Percentiles rank a stretch among this genome's conserved stretches.
phyloP scores from a whole-genome alignment of 306 rosid species.

The Leucaena leucocephala region DNA sequence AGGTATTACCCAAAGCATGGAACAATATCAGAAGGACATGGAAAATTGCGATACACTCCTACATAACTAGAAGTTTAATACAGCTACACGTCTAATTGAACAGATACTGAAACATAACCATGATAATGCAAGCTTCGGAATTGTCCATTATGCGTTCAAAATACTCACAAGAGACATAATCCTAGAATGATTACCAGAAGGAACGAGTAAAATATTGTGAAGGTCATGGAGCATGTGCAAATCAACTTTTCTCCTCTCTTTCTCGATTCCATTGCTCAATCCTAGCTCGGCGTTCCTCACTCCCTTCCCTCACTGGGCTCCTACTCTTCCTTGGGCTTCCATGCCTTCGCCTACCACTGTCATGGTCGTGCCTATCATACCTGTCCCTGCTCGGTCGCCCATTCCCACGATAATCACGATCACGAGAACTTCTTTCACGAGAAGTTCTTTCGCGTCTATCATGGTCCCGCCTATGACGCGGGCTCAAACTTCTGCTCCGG shows the following conservation, averaged over 20 bases:
- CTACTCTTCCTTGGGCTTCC: conserved; percentile 47
- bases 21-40: neutral
- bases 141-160: conserved; percentile 3
- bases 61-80: neutral
- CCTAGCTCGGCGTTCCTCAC: conserved; percentile 77
- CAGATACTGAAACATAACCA: conserved; percentile 8
- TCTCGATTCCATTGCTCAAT: conserved; percentile 81
- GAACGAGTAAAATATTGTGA: neutral
- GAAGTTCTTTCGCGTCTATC: conserved; percentile 40
- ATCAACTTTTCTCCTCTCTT: conserved; percentile 55
- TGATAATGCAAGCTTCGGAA: neutral
- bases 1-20: neutral
- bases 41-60: neutral
- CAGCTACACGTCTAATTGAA: conserved; percentile 3
- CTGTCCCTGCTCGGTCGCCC: conserved; percentile 38
- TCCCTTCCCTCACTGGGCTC: conserved; percentile 65
- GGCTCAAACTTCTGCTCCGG: conserved; percentile 60
- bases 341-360: conserved; percentile 50
- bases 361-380: conserved; percentile 43
- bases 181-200: conserved; percentile 36
- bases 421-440: neutral
- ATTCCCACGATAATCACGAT: conserved; percentile 35
- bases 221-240: neutral
- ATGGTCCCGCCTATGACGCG: conserved; percentile 41
- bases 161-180: conserved; percentile 5